phyloP scores from a whole-genome alignment of 1,139 yeast genomes.

The Yamadazyma epiphylla region DNA sequence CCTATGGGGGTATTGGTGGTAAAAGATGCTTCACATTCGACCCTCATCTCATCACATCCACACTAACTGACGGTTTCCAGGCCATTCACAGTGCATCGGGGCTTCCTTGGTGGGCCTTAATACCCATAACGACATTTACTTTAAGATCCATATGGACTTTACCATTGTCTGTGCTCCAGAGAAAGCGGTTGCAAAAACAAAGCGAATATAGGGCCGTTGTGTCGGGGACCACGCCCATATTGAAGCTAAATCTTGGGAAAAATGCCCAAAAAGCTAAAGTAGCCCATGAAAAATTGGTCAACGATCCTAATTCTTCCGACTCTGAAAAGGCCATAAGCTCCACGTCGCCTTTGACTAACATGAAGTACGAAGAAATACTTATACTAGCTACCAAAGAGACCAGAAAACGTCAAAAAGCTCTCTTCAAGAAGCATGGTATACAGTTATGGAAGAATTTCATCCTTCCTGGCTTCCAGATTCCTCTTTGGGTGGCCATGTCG shows the following conservation, averaged over 20 bases:
- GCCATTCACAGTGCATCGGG: slow-evolving; percentile 52
- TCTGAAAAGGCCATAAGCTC: slow-evolving; percentile 8
- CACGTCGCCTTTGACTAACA: slow-evolving; percentile 33
- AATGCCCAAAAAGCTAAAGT: slow-evolving; percentile 38
- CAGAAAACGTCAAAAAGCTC: slow-evolving; percentile 63
- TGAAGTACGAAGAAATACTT: slow-evolving; percentile 75
- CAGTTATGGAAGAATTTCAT: slow-evolving; percentile 78
- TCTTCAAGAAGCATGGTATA: slow-evolving; percentile 64
- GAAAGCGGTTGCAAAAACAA: slow-evolving; percentile 68
- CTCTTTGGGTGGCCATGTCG: slow-evolving; percentile 82
- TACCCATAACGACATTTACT: slow-evolving; percentile 69
- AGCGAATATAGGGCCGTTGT: slow-evolving; percentile 65
- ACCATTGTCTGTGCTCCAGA: slow-evolving; percentile 73
- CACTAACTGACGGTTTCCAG: slow-evolving; percentile 43
- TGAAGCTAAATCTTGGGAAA: slow-evolving; percentile 67
- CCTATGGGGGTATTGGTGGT: background rate
- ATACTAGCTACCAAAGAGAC: slow-evolving; percentile 74
- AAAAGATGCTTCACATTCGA: slow-evolving; percentile 10
- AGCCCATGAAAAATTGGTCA: slow-evolving; percentile 18
- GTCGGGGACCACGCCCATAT: slow-evolving; percentile 71
- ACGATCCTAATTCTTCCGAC: slow-evolving; percentile 6
- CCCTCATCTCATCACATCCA: slow-evolving; percentile 8
- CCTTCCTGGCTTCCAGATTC: slow-evolving; percentile 78
- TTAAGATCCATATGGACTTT: slow-evolving; percentile 66
- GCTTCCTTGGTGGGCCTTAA: slow-evolving; percentile 78